A percentile compares a stretch with the other conserved stretches of the same genome.
Evolutionary conservation across 2,329 filamentous ascomycete species (phyloP).

Genomic region (Aspergillus bombycis): DNA sequence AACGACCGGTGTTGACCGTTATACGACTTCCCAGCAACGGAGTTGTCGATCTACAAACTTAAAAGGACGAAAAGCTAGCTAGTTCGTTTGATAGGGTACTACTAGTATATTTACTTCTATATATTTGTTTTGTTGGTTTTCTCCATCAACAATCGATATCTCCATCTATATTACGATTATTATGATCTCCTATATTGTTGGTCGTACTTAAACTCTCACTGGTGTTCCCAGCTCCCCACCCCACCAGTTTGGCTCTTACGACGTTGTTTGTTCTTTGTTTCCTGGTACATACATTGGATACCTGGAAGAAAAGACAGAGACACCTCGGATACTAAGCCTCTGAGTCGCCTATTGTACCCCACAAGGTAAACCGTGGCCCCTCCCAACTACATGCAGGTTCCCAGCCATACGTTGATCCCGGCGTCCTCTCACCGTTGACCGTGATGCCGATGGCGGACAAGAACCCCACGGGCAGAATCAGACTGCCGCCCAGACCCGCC

Average conservation of each 20-base stretch:
- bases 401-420: neutral
- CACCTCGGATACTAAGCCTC: neutral
- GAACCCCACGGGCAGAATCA: conserved; percentile 31
- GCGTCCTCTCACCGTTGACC: neutral
- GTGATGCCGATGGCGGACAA: conserved; percentile 26
- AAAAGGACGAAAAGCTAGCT: neutral
- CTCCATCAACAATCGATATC: neutral
- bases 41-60: neutral
- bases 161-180: neutral
- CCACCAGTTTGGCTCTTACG: neutral
- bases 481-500: conserved; percentile 21
- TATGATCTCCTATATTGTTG: neutral
- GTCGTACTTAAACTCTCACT: neutral
- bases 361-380: neutral
- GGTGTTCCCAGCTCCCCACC: too few relatives aligned
- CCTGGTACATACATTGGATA: neutral
- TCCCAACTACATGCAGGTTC: neutral
- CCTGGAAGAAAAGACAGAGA: neutral
- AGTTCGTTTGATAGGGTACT: neutral
- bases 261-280: neutral
- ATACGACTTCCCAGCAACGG: neutral
- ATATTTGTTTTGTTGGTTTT: neutral
- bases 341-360: neutral
- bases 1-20: neutral
- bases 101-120: neutral